These are phyloP conservation scores for Trichoderma aggressivum DNA, from an alignment of 2,329 filamentous ascomycete genomes.

Conservation along the genomic window DNA sequence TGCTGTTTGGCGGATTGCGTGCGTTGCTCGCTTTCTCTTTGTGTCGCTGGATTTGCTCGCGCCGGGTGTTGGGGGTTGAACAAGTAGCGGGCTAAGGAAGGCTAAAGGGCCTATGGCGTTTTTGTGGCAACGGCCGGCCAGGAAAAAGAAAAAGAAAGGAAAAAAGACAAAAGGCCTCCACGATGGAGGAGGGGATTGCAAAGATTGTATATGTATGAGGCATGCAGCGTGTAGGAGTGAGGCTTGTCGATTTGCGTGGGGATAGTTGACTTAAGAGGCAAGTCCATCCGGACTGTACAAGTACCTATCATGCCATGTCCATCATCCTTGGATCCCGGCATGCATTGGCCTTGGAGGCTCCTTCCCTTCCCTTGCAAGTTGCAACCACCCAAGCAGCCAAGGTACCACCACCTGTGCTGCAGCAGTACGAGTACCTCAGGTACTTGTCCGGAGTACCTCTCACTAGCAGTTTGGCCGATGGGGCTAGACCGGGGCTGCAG, in stretches of 20 bases:
- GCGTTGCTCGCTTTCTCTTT: not conserved
- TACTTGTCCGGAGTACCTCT: not conserved
- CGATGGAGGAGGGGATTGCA: not conserved
- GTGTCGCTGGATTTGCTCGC: not conserved
- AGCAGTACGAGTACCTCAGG: not conserved
- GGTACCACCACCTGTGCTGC: not conserved
- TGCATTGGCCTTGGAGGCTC: constrained; percentile 9
- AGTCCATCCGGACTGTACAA: not conserved
- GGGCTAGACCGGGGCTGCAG: not conserved
- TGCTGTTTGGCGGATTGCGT: not conserved
- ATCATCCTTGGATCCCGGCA: constrained; percentile 14
- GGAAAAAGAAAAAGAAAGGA: not conserved
- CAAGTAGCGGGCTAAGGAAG: not conserved
- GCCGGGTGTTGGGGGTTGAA: constrained; percentile 2
- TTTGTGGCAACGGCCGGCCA: not conserved
- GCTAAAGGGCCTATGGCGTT: constrained; percentile 2
- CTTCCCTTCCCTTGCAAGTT: too few relatives aligned
- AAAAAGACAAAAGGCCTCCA: not conserved
- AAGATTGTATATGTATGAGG: not conserved
- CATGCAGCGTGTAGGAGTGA: constrained; percentile 1
- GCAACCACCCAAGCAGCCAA: not conserved
- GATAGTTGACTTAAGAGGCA: constrained; percentile 15
- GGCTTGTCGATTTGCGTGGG: constrained; percentile 14
- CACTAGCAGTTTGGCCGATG: not conserved
- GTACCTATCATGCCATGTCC: constrained; percentile 12